Base-by-base conservation (phyloP, 768 basidiomycete genomes). In the Boletus rubroflammeus region DNA sequence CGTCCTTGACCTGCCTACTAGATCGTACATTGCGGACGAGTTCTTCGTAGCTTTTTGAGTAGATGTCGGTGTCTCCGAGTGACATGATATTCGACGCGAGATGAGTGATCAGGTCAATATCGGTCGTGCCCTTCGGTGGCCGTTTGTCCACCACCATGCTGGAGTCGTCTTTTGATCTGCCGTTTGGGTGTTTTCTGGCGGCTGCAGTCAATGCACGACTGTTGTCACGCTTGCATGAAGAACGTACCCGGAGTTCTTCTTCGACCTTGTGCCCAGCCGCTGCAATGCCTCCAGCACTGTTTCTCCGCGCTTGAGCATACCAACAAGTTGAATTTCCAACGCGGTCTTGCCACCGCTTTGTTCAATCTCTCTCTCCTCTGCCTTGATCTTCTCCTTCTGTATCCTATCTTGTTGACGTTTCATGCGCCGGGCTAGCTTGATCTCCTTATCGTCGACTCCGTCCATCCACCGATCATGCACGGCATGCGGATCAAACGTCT, bases 401-500 rank as follows among this genome's bases (percentile, higher is more conserved):
- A 79, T 71, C 62, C 81, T 82, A 62, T 93, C 91, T 60, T 85
- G 84, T 53, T 83, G 81, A 54, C 83, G 80, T 70, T 96, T 93
- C 49, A 80, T 81, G 55, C 80, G 81, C 35, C 88, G 73, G 23
- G 96, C 95, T 58, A 80, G 78, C 72, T 88, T 88, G 62, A 99
- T 96, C 59, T 87, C 90, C 55, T 77, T 78, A 64, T 96, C 93
- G 62, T 86, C 87, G 34, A 95, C 60, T 1, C 84, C 86, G n/a
- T 93, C 90, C 83, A 99, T 88, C 97, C 97, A 99, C 32, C 82
- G 81, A 72, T 99, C 97, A 68, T 99, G 94, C 36, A 88, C 81
- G 25, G 86, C 92, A 66, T 94, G 88, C 1, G 90, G 90, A 70
- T 99, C 97, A 67, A 87, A 86, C 11, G 86, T 80, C 60, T 88